A percentile compares a stretch with the other conserved stretches of the same genome.
Evolutionary conservation across 352 stramenopile genomes (phyloP).

Genomic region (Pythium diclinum): DNA sequence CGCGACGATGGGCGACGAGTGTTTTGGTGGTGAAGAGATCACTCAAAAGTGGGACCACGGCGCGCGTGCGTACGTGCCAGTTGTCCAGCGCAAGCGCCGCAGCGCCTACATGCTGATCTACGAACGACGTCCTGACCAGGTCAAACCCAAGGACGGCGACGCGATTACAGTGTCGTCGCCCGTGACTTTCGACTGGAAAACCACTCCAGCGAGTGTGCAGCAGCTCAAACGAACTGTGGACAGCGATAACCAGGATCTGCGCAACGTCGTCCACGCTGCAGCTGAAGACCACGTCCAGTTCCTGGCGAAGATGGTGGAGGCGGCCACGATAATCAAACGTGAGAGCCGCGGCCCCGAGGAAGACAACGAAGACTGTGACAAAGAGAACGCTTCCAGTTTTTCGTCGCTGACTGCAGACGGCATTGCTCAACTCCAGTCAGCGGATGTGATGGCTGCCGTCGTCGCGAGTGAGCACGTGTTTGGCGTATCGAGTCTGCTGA

Average conservation of each 20-base stretch:
- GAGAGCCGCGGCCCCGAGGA: not conserved
- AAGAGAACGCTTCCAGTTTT: not conserved
- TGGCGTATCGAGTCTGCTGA: slow-evolving; percentile 17
- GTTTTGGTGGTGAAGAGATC: slow-evolving; percentile 88
- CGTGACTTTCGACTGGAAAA: slow-evolving; percentile 4
- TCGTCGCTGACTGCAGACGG: not conserved
- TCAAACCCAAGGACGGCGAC: not conserved
- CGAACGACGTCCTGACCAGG: slow-evolving; percentile 28
- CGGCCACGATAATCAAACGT: not conserved
- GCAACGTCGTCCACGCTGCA: slow-evolving; percentile 16
- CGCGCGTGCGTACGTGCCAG: slow-evolving; percentile 26
- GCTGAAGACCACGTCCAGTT: slow-evolving; percentile 6
- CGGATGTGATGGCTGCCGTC: slow-evolving; percentile 5
- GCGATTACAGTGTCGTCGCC: not conserved
- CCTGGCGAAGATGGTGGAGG: slow-evolving; percentile 3
- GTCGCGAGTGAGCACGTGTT: slow-evolving; percentile 24
- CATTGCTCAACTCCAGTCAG: not conserved
- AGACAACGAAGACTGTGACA: not conserved
- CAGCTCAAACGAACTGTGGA: not conserved
- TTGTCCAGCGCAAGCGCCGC: slow-evolving; percentile 58
- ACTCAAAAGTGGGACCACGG: slow-evolving; percentile 49
- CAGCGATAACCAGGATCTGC: slow-evolving; percentile 19
- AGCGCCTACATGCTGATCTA: slow-evolving; percentile 84
- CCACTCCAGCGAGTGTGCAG: slow-evolving; percentile 7
- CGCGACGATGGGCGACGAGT: slow-evolving; percentile 73